Conservation (phyloP, 2,329 filamentous ascomycete species). For the Aspergillus jensenii region DNA sequence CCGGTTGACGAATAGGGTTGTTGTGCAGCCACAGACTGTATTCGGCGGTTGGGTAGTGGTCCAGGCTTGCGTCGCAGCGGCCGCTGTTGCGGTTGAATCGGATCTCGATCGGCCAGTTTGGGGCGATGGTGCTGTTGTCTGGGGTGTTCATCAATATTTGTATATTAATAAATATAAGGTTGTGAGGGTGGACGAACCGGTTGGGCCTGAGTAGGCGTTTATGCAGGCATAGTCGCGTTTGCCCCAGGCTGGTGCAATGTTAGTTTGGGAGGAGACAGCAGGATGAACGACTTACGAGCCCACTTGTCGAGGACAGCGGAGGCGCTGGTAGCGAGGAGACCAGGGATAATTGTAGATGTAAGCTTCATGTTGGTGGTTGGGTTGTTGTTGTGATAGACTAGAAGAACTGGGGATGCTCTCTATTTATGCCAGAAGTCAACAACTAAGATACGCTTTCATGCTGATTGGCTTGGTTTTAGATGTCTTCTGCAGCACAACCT, state of each 20-base stretch:
- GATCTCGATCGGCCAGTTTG: conserved; percentile 25
- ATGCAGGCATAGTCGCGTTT: conserved; percentile 35
- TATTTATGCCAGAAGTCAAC: neutral
- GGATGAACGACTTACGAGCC: conserved; percentile 20
- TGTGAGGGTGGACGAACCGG: neutral
- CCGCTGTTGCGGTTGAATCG: conserved; percentile 28
- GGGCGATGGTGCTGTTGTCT: conserved; percentile 29
- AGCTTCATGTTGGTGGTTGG: conserved; percentile 28
- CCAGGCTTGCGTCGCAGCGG: conserved; percentile 23
- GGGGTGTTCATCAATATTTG: conserved; percentile 15
- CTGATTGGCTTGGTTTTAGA: neutral
- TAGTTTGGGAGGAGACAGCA: no score
- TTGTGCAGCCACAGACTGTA: conserved; percentile 32
- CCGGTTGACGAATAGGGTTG: conserved; percentile 25
- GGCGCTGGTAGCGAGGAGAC: conserved; percentile 25
- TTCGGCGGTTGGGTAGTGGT: conserved; percentile 20
- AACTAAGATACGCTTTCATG: neutral
- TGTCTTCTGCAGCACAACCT: neutral
- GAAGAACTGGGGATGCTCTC: neutral
- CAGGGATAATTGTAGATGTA: conserved; percentile 23
- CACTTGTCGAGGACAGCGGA: conserved; percentile 33
- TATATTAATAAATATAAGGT: no score
- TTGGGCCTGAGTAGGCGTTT: conserved; percentile 31
- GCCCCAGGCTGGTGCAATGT: conserved; percentile 28
- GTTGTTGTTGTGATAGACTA: neutral